Evolutionary conservation across 306 rosid genomes (phyloP).

Genomic region (Dryas alaskensis): DNA sequence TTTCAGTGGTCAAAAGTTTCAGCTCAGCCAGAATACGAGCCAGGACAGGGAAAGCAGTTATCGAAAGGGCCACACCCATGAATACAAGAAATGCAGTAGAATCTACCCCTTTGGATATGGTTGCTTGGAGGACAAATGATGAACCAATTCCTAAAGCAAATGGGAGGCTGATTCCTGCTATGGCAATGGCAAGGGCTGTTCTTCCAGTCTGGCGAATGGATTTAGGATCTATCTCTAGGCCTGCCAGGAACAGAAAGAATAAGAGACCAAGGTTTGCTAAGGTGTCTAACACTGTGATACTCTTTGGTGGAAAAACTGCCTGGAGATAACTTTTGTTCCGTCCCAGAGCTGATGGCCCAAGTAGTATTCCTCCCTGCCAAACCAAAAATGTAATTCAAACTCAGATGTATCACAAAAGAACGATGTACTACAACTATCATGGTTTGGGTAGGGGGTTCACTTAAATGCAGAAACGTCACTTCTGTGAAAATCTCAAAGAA

Average conservation of each 20-base stretch:
- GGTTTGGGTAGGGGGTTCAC: not conserved
- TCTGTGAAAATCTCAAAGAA: not conserved
- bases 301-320: slow-evolving; percentile 66
- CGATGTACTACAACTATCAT: not conserved
- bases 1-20: slow-evolving; percentile 75
- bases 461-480: not conserved
- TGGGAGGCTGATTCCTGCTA: slow-evolving; percentile 76
- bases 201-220: slow-evolving; percentile 66
- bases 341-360: slow-evolving; percentile 86
- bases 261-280: slow-evolving; percentile 83
- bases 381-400: slow-evolving; percentile 3
- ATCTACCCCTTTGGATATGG: slow-evolving; percentile 66
- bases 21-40: slow-evolving; percentile 90
- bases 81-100: slow-evolving; percentile 59
- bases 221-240: slow-evolving; percentile 69
- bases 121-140: slow-evolving; percentile 50
- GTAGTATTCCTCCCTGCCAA: slow-evolving; percentile 80
- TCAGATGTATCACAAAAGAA: not conserved
- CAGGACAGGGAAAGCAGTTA: slow-evolving; percentile 86
- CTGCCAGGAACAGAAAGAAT: slow-evolving; percentile 74
- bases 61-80: slow-evolving; percentile 91
- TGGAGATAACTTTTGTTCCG: slow-evolving; percentile 57
- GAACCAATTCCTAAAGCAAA: slow-evolving; percentile 79
- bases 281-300: slow-evolving; percentile 80
- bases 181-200: slow-evolving; percentile 60